These are phyloP conservation scores for Effrenium voratum DNA, from an alignment of 73 alveolate species.

Conservation along the genomic window DNA sequence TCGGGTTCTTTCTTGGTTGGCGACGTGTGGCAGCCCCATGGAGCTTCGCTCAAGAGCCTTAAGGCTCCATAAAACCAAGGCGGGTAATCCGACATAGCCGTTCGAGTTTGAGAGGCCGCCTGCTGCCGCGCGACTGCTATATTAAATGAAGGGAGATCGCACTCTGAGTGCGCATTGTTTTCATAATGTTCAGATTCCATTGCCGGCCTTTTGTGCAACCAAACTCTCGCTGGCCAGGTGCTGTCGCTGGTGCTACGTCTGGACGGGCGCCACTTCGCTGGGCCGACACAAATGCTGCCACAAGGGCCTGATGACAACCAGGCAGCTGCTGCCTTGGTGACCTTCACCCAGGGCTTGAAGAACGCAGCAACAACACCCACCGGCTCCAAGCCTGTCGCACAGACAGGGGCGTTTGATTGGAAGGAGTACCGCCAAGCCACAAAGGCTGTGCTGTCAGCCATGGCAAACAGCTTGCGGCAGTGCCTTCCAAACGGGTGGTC, in stretches of 20 bases:
- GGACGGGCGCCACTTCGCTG: background rate
- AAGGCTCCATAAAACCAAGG: no score
- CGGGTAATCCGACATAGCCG: no score
- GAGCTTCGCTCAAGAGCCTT: no score
- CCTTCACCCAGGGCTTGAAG: background rate
- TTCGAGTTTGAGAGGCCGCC: no score
- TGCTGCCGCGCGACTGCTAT: no score
- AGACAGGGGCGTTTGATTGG: background rate
- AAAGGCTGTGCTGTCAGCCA: background rate
- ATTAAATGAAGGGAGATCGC: no score
- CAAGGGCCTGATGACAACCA: background rate
- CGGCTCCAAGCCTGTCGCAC: background rate
- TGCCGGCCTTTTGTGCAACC: no score
- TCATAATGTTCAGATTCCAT: no score
- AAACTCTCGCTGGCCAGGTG: constrained; percentile 31
- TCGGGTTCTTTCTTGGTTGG: no score
- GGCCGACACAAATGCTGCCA: constrained; percentile 10
- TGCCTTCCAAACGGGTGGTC: background rate
- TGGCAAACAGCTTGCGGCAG: constrained; percentile 9
- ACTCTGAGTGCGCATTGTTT: no score
- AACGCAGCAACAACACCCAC: background rate
- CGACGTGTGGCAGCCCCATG: no score
- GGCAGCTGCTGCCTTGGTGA: background rate
- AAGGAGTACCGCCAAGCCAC: constrained; percentile 1
- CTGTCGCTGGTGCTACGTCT: background rate